Evolutionary conservation across 1,284 basidiomycete species (phyloP).

Genomic region (Microbotryomycetes sp.): DNA sequence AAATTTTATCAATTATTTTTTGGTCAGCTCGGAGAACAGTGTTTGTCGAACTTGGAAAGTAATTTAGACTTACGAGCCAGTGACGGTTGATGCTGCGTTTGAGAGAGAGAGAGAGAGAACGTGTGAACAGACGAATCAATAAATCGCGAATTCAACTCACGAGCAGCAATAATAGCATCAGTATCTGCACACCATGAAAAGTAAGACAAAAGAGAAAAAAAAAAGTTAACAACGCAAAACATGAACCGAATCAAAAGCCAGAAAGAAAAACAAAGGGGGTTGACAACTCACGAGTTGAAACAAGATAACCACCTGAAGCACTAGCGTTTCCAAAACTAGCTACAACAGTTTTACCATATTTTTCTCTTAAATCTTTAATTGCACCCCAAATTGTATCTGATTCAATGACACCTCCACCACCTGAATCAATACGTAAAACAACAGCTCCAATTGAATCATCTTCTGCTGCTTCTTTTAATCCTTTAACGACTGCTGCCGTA

Average conservation of each 20-base stretch:
- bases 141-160: slow-evolving; percentile 2
- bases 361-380: slow-evolving; percentile 40
- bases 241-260: slow-evolving; percentile 14
- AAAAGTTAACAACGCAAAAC: not conserved
- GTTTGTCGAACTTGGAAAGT: not conserved
- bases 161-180: slow-evolving; percentile 32
- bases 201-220: not conserved
- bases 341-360: slow-evolving; percentile 44
- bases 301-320: slow-evolving; percentile 45
- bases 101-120: not conserved
- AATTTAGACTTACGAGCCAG: slow-evolving; percentile 38
- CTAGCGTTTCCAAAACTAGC: slow-evolving; percentile 45
- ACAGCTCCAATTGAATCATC: slow-evolving; percentile 43
- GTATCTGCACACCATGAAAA: slow-evolving; percentile 1
- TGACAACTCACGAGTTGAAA: slow-evolving; percentile 36
- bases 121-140: not conserved
- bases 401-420: slow-evolving; percentile 46
- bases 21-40: no score
- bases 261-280: slow-evolving; percentile 28
- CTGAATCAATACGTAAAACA: slow-evolving; percentile 45
- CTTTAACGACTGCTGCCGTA: slow-evolving; percentile 43
- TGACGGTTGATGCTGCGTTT: slow-evolving; percentile 42
- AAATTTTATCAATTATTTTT: not conserved
- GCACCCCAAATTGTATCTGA: slow-evolving; percentile 46
- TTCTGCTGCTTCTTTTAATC: slow-evolving; percentile 44